phyloP scores from a whole-genome alignment of 2,329 filamentous ascomycete genomes.

The Aureobasidium subglaciale region DNA sequence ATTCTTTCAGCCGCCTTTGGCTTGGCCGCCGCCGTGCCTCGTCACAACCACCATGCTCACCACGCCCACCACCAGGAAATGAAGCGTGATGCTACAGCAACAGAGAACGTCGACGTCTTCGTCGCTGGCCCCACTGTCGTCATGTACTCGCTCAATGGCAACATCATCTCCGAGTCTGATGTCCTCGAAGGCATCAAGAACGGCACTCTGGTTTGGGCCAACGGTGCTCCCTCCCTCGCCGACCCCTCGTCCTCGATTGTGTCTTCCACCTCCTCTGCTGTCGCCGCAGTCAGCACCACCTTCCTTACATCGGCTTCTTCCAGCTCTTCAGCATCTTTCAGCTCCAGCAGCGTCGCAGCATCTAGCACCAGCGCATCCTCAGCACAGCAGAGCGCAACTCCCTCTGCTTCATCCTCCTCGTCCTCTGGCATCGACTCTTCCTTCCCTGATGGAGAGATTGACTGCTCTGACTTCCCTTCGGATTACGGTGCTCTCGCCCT shows the following conservation, averaged over 20 bases:
- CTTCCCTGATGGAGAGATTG: constrained; percentile 69
- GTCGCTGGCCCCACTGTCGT: constrained; percentile 57
- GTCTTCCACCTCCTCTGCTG: constrained; percentile 15
- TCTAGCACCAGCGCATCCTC: constrained; percentile 26
- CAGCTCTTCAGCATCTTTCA: constrained; percentile 19
- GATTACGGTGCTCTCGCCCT: constrained; percentile 71
- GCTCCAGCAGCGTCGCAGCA: constrained; percentile 24
- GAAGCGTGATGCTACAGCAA: constrained; percentile 35
- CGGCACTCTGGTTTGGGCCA: constrained; percentile 58
- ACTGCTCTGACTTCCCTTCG: constrained; percentile 68
- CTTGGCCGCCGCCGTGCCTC: constrained; percentile 49
- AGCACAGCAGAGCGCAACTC: constrained; percentile 19
- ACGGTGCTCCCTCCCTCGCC: constrained; percentile 38
- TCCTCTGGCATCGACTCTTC: constrained; percentile 53
- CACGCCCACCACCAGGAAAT: constrained; percentile 53
- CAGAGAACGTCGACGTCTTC: constrained; percentile 43
- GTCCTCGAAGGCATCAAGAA: constrained; percentile 65
- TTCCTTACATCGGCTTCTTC: constrained; percentile 30
- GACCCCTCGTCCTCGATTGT: constrained; percentile 26
- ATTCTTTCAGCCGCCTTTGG: constrained; percentile 31
- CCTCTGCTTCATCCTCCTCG: constrained; percentile 15
- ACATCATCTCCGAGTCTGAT: constrained; percentile 53
- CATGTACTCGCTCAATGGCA: constrained; percentile 64
- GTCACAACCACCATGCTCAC: constrained; percentile 48
- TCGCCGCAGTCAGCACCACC: constrained; percentile 28